Percentiles rank a stretch among this genome's conserved stretches.
Conservation (phyloP, 768 basidiomycete genomes). For the Boletus bicolor region DNA sequence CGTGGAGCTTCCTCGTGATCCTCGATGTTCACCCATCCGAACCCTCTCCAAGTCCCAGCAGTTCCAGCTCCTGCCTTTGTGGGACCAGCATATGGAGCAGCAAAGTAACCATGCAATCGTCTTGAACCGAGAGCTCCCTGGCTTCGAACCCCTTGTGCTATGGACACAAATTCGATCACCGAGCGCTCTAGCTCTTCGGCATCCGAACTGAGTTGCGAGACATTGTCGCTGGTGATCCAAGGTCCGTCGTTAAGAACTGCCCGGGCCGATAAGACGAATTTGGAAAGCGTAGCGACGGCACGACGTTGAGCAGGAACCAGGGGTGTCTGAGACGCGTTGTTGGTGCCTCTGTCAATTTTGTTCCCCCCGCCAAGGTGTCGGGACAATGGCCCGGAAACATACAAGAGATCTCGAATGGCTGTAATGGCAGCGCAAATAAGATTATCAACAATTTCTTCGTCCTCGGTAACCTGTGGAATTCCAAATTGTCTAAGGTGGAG, state of each 20-base stretch:
- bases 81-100: constrained; percentile 36
- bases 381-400: constrained; percentile 54
- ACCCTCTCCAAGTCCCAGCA: constrained; percentile 52
- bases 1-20: constrained; percentile 32
- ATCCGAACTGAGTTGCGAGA: constrained; percentile 59
- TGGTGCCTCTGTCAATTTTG: constrained; percentile 24
- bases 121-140: constrained; percentile 30
- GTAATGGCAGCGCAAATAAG: constrained; percentile 59
- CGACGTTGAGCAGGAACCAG: constrained; percentile 78
- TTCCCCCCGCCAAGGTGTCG: constrained; percentile 51
- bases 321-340: constrained; percentile 47
- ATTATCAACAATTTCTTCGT: constrained; percentile 57
- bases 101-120: constrained; percentile 37
- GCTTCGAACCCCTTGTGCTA: constrained; percentile 47
- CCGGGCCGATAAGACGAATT: constrained; percentile 81
- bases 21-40: constrained; percentile 45
- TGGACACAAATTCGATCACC: constrained; percentile 60
- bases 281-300: constrained; percentile 82
- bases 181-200: constrained; percentile 72
- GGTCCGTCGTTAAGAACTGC: constrained; percentile 57
- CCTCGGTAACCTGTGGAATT: constrained; percentile 44
- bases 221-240: constrained; percentile 20
- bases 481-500: constrained; percentile 53
- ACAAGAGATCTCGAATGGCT: constrained; percentile 68
- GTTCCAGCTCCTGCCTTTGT: constrained; percentile 48